A percentile compares a stretch with the other conserved stretches of the same genome.
Conservation (phyloP, 768 basidiomycete genomes). For the Vararia minispora region DNA sequence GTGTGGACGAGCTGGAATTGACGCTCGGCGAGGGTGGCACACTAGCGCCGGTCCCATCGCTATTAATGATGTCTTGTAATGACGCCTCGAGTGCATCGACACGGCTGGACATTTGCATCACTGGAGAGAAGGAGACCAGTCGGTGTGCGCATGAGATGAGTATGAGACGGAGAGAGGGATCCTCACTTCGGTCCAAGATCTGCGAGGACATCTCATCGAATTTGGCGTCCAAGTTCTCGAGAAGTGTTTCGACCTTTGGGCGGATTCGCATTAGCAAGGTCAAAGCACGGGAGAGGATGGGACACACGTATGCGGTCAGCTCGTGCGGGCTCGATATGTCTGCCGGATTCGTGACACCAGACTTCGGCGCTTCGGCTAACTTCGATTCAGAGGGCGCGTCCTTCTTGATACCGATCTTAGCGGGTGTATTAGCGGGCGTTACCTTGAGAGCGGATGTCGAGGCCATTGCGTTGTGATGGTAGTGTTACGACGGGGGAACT, state of each 20-base stretch:
- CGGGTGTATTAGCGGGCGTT: slow-evolving; percentile 5
- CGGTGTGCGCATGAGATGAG: slow-evolving; percentile 2
- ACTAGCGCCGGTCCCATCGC: slow-evolving; percentile 45
- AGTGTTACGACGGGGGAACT: no score
- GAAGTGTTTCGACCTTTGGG: slow-evolving; percentile 70
- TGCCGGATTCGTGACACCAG: slow-evolving; percentile 20
- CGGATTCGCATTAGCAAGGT: background rate
- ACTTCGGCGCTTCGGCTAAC: slow-evolving; percentile 5
- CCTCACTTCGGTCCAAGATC: slow-evolving; percentile 76
- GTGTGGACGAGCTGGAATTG: no score
- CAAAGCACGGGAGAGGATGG: background rate
- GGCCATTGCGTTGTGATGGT: no score
- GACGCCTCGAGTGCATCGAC: slow-evolving; percentile 85
- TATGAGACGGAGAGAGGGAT: slow-evolving; percentile 13
- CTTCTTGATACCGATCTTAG: slow-evolving; percentile 7
- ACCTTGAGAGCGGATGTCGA: slow-evolving; percentile 14
- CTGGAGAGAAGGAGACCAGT: slow-evolving; percentile 28
- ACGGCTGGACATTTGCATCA: slow-evolving; percentile 87
- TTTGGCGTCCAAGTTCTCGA: slow-evolving; percentile 81
- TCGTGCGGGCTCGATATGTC: slow-evolving; percentile 92
- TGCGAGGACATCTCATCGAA: slow-evolving; percentile 92
- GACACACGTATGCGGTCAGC: slow-evolving; percentile 82
- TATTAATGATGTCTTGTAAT: slow-evolving; percentile 87
- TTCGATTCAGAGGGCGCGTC: slow-evolving; percentile 5
- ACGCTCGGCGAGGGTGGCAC: no score